A percentile compares a stretch with the other conserved stretches of the same genome.
Evolutionary conservation across 116 monocot genomes (phyloP).

Genomic region (Dioscorea cayenensis): DNA sequence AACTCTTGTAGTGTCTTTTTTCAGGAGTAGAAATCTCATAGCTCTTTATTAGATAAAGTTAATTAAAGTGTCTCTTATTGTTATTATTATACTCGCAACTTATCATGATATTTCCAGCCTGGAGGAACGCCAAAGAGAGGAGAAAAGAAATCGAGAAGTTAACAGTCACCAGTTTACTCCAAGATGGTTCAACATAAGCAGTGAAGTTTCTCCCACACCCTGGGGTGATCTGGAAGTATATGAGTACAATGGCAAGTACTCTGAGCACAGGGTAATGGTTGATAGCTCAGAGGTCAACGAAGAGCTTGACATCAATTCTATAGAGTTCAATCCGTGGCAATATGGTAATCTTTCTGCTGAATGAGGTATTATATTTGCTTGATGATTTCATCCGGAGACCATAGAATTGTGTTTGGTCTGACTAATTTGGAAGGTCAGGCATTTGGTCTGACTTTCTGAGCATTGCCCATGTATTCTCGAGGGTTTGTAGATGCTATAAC

Average conservation of each 20-base stretch:
- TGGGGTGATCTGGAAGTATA: slow-evolving; percentile 94
- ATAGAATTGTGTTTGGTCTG: not conserved
- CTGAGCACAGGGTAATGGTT: slow-evolving; percentile 46
- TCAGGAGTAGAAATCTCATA: too few relatives aligned
- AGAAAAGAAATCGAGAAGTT: slow-evolving; percentile 68
- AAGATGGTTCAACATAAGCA: slow-evolving; percentile 70
- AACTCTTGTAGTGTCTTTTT: too few relatives aligned
- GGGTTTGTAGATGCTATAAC: not conserved
- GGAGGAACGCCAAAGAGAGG: slow-evolving; percentile 87
- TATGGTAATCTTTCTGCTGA: slow-evolving; percentile 19
- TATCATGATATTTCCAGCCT: slow-evolving; percentile 34
- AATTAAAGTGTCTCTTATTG: not conserved
- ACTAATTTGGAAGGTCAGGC: not conserved
- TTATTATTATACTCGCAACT: not conserved
- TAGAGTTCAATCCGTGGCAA: slow-evolving; percentile 72
- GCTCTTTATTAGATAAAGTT: too few relatives aligned
- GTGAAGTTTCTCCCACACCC: slow-evolving; percentile 66
- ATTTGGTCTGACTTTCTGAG: not conserved
- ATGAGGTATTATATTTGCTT: not conserved
- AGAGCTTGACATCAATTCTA: slow-evolving; percentile 31
- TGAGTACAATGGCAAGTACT: slow-evolving; percentile 80
- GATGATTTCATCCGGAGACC: not conserved
- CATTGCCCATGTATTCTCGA: not conserved
- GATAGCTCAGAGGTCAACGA: slow-evolving; percentile 46
- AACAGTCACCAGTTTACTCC: slow-evolving; percentile 56